These are phyloP conservation scores for Fusarium hostae DNA, from an alignment of 2,329 filamentous ascomycete genomes.

Conservation along the genomic window DNA sequence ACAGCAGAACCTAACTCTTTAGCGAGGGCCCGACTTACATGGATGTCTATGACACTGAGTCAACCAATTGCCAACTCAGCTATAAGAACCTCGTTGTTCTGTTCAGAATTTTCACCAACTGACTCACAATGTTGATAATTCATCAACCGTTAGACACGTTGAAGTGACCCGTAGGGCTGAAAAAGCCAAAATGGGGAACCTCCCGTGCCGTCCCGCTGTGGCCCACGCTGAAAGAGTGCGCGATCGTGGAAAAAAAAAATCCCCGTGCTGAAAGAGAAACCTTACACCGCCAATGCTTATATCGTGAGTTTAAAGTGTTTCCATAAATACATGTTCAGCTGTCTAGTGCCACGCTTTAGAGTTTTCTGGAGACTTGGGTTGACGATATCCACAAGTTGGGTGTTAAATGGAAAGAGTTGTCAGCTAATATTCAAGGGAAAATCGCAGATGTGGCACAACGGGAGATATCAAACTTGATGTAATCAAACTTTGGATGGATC, in stretches of 20 bases:
- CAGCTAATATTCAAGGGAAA: neutral
- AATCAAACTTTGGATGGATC: neutral
- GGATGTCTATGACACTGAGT: constrained; percentile 1
- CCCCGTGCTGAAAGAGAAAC: constrained; percentile 12
- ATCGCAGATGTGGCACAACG: neutral
- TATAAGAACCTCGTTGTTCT: neutral
- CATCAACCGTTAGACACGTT: neutral
- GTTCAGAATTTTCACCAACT: constrained; percentile 2
- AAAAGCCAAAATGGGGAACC: constrained; percentile 8
- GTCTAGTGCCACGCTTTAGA: constrained; percentile 11
- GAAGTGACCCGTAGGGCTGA: constrained; percentile 26
- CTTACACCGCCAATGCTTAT: constrained; percentile 31
- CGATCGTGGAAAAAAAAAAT: neutral
- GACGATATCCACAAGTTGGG: constrained; percentile 17
- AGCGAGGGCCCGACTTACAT: constrained; percentile 18
- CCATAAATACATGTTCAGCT: constrained; percentile 3
- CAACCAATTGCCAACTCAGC: constrained; percentile 11
- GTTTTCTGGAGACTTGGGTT: neutral
- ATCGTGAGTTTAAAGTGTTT: constrained; percentile 15
- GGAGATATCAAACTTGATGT: neutral
- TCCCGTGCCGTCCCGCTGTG: constrained; percentile 22
- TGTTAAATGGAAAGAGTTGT: neutral
- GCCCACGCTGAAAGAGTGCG: constrained; percentile 13
- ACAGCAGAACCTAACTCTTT: neutral
- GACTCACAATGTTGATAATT: neutral